Conservation (phyloP, 768 basidiomycete genomes). For the Coprinopsis marcescibilis region DNA sequence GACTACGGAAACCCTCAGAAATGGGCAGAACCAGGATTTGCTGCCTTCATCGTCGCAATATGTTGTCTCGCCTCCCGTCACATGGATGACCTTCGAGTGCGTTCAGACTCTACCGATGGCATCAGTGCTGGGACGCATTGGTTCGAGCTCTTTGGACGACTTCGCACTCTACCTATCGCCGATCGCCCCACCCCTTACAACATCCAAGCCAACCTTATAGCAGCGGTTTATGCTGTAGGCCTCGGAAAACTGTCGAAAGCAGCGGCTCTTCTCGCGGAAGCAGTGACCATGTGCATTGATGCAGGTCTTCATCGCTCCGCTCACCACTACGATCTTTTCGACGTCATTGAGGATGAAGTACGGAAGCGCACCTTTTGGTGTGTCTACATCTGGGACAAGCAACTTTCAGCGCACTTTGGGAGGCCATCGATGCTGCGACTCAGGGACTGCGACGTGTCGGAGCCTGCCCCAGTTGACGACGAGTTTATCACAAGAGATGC, state of each 20-base stretch:
- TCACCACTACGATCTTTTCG: conserved; percentile 82
- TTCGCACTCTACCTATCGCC: conserved; percentile 84
- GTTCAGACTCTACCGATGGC: conserved; percentile 74
- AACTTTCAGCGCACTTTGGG: conserved; percentile 83
- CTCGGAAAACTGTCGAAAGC: conserved; percentile 85
- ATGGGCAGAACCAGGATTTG: conserved; percentile 95
- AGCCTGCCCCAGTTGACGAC: conserved; percentile 82
- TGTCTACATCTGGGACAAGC: conserved; percentile 96
- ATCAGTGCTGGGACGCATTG: conserved; percentile 88
- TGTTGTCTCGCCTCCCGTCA: conserved; percentile 91
- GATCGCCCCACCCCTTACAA: conserved; percentile 90
- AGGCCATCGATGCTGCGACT: conserved; percentile 82
- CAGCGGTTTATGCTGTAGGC: conserved; percentile 91
- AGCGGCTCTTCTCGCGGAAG: conserved; percentile 79
- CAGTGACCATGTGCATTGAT: conserved; percentile 83
- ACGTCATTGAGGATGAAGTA: conserved; percentile 85
- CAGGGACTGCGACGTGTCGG: conserved; percentile 87
- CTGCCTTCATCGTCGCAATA: conserved; percentile 87
- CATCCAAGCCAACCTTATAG: conserved; percentile 84
- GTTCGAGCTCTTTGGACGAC: conserved; percentile 82
- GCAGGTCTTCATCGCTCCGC: conserved; percentile 85
- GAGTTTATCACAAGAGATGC: conserved; percentile 80
- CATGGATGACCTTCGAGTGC: conserved; percentile 86
- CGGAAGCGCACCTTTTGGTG: conserved; percentile 96
- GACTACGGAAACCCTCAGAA: conserved; percentile 93